These are phyloP conservation scores for Boletus insuetus DNA, from an alignment of 768 basidiomycete species.

Conservation along the genomic window DNA sequence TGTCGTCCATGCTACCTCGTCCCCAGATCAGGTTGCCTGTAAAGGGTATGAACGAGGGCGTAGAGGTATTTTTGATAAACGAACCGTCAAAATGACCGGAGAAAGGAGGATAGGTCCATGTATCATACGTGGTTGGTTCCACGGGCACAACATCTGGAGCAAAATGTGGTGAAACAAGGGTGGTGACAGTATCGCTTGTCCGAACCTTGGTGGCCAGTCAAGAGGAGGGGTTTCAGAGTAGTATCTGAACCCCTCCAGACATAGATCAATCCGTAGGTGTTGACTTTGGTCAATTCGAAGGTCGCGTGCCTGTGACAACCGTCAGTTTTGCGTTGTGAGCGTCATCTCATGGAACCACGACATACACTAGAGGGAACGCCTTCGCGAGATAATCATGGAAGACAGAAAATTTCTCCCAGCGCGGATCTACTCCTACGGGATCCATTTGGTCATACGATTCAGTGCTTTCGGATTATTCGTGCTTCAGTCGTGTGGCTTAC, in stretches of 20 bases:
- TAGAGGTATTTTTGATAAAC: background rate
- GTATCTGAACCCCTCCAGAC: background rate
- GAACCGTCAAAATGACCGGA: background rate
- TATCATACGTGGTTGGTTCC: background rate
- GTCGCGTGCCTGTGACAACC: background rate
- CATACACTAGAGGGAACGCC: background rate
- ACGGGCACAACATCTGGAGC: background rate
- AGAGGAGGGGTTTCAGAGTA: background rate
- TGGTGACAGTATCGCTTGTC: background rate
- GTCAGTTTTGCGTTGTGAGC: background rate
- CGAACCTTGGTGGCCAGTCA: background rate
- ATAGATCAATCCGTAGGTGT: background rate
- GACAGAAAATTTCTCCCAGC: background rate
- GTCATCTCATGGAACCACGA: background rate
- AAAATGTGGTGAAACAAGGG: background rate
- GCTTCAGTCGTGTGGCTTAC: background rate
- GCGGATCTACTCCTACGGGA: background rate
- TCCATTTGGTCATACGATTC: background rate
- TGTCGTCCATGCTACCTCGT: background rate
- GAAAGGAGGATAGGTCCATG: background rate
- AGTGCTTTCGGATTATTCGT: background rate
- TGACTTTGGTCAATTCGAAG: background rate
- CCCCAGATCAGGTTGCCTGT: background rate
- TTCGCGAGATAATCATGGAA: background rate
- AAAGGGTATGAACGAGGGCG: background rate